phyloP scores from a whole-genome alignment of 2,329 filamentous ascomycete species.

The Venturia nashicola region DNA sequence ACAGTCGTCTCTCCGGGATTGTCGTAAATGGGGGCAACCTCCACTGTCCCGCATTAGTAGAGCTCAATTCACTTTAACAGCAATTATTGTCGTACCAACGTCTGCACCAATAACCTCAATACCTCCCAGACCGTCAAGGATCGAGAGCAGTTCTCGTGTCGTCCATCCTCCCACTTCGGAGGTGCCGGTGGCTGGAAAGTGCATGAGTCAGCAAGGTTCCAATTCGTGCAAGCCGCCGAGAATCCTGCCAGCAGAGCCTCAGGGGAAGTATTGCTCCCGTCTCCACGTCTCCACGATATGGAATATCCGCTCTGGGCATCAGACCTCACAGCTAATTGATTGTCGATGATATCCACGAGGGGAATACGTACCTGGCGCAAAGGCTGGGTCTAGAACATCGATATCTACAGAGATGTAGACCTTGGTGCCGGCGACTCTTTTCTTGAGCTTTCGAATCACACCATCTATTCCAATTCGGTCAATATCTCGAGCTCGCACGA shows the following conservation, averaged over 20 bases:
- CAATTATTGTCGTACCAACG: slow-evolving; percentile 28
- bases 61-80: background rate
- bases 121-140: slow-evolving; percentile 46
- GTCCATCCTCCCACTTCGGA: slow-evolving; percentile 51
- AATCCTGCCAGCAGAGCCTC: background rate
- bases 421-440: slow-evolving; percentile 37
- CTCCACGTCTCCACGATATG: background rate
- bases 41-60: slow-evolving; percentile 27
- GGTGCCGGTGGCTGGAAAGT: slow-evolving; percentile 40
- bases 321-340: background rate
- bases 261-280: background rate
- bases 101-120: slow-evolving; percentile 47
- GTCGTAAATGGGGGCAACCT: slow-evolving; percentile 51
- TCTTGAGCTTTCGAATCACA: slow-evolving; percentile 35
- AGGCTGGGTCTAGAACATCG: slow-evolving; percentile 44
- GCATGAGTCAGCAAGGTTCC: background rate
- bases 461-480: slow-evolving; percentile 36
- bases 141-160: slow-evolving; percentile 45
- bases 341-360: background rate
- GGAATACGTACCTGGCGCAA: slow-evolving; percentile 33
- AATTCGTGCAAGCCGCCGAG: background rate
- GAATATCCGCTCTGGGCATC: background rate
- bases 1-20: slow-evolving; percentile 47
- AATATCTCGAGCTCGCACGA: slow-evolving; percentile 43
- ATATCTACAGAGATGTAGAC: slow-evolving; percentile 48